Percentiles rank a stretch among this genome's conserved stretches.
These are phyloP conservation scores for Trichoderma lentiforme DNA, from an alignment of 2,329 filamentous ascomycete species.

Conservation along the genomic window DNA sequence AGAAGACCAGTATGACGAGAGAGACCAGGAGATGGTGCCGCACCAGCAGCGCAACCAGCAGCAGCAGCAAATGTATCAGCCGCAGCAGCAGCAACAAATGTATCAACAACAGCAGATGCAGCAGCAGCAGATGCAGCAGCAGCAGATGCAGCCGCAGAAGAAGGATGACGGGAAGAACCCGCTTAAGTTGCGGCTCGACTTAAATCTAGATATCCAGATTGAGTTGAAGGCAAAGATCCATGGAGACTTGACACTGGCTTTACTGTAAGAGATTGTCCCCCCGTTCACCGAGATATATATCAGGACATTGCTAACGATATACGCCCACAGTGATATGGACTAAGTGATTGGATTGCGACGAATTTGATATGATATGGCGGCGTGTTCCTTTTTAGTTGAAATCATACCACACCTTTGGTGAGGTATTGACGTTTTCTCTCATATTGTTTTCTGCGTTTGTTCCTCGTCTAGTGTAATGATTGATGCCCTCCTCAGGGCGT, in stretches of 20 bases:
- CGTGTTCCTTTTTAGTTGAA: not conserved
- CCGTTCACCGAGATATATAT: not conserved
- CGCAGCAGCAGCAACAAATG: conserved; percentile 17
- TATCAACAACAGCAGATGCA: conserved; percentile 21
- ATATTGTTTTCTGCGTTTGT: not conserved
- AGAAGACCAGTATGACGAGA: conserved; percentile 18
- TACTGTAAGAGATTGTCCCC: conserved; percentile 53
- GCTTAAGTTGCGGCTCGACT: conserved; percentile 62
- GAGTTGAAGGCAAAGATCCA: conserved; percentile 76
- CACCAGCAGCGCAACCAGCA: conserved; percentile 29
- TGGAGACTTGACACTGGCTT: conserved; percentile 68
- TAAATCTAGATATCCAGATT: conserved; percentile 77
- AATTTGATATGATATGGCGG: not conserved
- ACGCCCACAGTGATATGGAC: conserved; percentile 14
- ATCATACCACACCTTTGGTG: not conserved
- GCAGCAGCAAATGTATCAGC: conserved; percentile 18
- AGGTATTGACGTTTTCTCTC: not conserved
- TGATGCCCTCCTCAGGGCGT: not conserved
- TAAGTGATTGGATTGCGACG: conserved; percentile 7
- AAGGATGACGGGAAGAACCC: conserved; percentile 50
- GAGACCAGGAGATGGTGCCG: conserved; percentile 25
- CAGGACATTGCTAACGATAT: not conserved
- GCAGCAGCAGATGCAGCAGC: conserved; percentile 24
- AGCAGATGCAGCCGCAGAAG: conserved; percentile 25
- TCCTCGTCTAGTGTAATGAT: not conserved